A percentile compares a stretch with the other conserved stretches of the same genome.
Evolutionary conservation across 768 basidiomycete genomes (phyloP).

Genomic region (Kwoniella europaea): DNA sequence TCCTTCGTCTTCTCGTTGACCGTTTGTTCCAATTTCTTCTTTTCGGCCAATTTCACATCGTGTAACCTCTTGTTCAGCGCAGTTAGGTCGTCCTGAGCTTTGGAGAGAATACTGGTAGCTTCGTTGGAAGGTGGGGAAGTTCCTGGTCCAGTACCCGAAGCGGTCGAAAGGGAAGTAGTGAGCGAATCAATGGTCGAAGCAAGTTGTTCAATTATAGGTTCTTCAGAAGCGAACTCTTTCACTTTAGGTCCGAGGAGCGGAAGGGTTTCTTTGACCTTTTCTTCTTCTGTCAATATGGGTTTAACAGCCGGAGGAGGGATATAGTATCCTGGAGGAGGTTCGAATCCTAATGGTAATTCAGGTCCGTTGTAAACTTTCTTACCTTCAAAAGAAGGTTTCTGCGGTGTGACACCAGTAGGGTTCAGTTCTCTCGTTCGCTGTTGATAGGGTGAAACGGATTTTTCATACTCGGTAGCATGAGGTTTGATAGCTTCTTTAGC

Average conservation of each 20-base stretch:
- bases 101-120: slow-evolving; percentile 67
- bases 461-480: slow-evolving; percentile 22
- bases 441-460: slow-evolving; percentile 37
- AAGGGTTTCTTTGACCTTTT: slow-evolving; percentile 61
- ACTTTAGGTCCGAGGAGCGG: slow-evolving; percentile 83
- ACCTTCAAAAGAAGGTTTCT: slow-evolving; percentile 42
- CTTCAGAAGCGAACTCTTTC: slow-evolving; percentile 69
- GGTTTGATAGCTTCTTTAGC: slow-evolving; percentile 32
- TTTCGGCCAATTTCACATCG: slow-evolving; percentile 78
- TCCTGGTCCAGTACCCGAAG: slow-evolving; percentile 10
- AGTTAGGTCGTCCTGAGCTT: slow-evolving; percentile 79
- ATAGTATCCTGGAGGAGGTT: slow-evolving; percentile 87
- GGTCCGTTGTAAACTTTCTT: slow-evolving; percentile 68
- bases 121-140: slow-evolving; percentile 28
- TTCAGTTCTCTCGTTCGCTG: slow-evolving; percentile 55
- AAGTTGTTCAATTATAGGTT: slow-evolving; percentile 91
- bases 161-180: slow-evolving; percentile 74
- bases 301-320: slow-evolving; percentile 55
- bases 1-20: slow-evolving; percentile 84
- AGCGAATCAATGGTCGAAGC: slow-evolving; percentile 92
- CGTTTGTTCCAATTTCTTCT: slow-evolving; percentile 66
- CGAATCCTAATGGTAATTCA: slow-evolving; percentile 84
- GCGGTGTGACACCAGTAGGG: slow-evolving; percentile 53
- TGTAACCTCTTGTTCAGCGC: slow-evolving; percentile 77
- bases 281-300: slow-evolving; percentile 30